Conservation (phyloP, 2,329 filamentous ascomycete genomes). For the Exophiala viscosa region DNA sequence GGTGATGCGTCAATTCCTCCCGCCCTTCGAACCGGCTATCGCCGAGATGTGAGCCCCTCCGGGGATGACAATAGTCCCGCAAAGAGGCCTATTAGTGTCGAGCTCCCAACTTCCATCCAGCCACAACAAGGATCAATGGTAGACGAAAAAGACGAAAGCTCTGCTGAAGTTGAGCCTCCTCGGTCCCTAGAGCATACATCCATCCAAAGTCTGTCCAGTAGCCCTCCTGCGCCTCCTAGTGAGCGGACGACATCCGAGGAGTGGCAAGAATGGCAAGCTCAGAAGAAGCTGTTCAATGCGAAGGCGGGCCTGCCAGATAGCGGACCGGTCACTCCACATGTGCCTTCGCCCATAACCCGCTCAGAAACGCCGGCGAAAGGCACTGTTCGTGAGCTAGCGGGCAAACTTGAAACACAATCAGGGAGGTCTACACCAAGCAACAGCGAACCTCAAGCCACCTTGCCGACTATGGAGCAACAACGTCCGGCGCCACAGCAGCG, state of each 20-base stretch:
- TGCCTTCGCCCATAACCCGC: constrained; percentile 28
- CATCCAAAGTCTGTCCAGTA: constrained; percentile 18
- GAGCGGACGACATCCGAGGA: constrained; percentile 16
- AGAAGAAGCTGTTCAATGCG: constrained; percentile 12
- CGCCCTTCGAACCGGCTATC: constrained; percentile 52
- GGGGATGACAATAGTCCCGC: constrained; percentile 59
- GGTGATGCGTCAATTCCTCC: constrained; percentile 30
- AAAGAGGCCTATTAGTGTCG: constrained; percentile 53
- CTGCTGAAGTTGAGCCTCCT: background rate
- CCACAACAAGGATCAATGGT: constrained; percentile 44
- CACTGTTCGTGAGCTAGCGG: constrained; percentile 50
- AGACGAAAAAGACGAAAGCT: background rate
- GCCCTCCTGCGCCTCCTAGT: background rate
- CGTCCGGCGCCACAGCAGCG: constrained; percentile 27
- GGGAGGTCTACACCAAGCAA: constrained; percentile 24
- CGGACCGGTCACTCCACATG: background rate
- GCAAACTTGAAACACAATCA: constrained; percentile 43
- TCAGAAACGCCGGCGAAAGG: constrained; percentile 48
- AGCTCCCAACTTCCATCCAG: constrained; percentile 37
- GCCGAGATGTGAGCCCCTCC: constrained; percentile 57
- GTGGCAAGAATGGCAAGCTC: constrained; percentile 16
- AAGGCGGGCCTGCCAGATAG: constrained; percentile 6
- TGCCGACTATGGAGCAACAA: constrained; percentile 3
- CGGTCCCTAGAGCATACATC: constrained; percentile 27
- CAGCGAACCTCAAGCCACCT: background rate